Conservation (phyloP, 331 rosid species). For the Erythrophleum ivorense region DNA sequence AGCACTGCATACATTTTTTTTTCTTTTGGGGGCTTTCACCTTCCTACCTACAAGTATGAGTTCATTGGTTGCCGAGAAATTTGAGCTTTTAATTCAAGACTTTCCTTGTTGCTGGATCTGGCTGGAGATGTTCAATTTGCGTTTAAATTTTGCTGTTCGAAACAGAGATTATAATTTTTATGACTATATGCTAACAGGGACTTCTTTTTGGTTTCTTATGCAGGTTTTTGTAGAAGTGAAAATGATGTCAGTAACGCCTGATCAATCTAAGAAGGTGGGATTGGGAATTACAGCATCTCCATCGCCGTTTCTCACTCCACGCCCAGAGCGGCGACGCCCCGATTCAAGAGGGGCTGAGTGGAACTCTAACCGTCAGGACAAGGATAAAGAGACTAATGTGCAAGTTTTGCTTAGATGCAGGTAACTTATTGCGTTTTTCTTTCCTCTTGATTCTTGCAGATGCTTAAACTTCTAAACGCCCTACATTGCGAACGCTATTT, state of each 20-base stretch:
- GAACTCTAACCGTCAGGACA: conserved; percentile 60
- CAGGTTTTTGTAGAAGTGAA: conserved; percentile 23
- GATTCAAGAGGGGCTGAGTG: conserved; percentile 67
- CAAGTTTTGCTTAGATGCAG: conserved; percentile 97
- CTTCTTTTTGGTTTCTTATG: background rate
- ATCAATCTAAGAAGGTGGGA: conserved; percentile 77
- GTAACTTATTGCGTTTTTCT: conserved; percentile 33
- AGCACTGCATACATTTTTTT: background rate
- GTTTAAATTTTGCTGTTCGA: background rate
- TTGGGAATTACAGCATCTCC: conserved; percentile 72
- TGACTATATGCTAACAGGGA: background rate
- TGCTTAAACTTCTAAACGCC: background rate
- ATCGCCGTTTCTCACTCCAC: conserved; percentile 87
- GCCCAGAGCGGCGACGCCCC: conserved; percentile 81
- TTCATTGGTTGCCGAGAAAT: background rate
- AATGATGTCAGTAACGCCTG: conserved; percentile 76
- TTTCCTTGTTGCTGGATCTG: background rate
- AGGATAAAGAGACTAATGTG: conserved; percentile 77
- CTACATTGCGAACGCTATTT: background rate
- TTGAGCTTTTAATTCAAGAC: background rate
- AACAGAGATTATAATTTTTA: background rate
- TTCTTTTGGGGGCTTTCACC: background rate
- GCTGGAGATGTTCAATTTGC: background rate
- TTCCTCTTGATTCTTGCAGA: background rate
- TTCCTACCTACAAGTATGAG: conserved; percentile 19